Base-by-base conservation (phyloP, 768 basidiomycete species). In the Rhodotorula kratochvilovae region DNA sequence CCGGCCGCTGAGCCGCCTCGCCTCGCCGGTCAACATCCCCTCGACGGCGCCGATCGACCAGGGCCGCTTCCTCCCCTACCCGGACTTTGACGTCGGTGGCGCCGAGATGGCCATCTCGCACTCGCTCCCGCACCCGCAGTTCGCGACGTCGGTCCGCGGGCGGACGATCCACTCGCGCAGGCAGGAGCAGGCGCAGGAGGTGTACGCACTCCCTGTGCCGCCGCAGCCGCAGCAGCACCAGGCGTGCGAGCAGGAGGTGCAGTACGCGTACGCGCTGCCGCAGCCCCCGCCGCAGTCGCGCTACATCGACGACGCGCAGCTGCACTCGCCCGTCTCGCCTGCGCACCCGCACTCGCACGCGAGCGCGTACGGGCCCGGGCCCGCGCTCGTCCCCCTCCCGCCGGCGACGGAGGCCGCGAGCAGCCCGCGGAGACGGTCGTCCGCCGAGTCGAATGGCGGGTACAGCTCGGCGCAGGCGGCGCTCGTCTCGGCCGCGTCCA, bases 401-500 rank as follows among this genome's bases (percentile, higher is more conserved):
- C 3, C 5, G 35, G 7, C 33, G 21, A 5, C 45, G 12, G 27
- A n/a, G 6, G 13, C 27, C 5, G 12, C 1, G 6, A 2, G 7
- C 6, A 50, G 48, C 48, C n/a, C 51, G 51, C n/a, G 51, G 5
- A 64, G 70, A 21, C 64, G 64, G 11, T 57, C 64, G 2, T 71
- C 70, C 7, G 27, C 25, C 36, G 29, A 39, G 5, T 45, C 46
- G 23, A 56, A 35, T 13, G 51, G 13, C 23, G n/a, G 27, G 27
- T 54, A 66, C 70, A 66, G 63, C 25, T 46, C 65, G 23, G 36
- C 61, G 15, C 70, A 67, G 50, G 56, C 65, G 23, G 70, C 56
- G 27, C 70, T 71, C 65, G 51, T 71, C 39, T 59, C 61, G 29
- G 66, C 70, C 33, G 66, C 70, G 3, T 67, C 65, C 25, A 71